Percentiles rank a stretch among this genome's conserved stretches.
These are phyloP conservation scores for Amaranthus tricolor DNA, from an alignment of 179 eudicot species.

Conservation along the genomic window DNA sequence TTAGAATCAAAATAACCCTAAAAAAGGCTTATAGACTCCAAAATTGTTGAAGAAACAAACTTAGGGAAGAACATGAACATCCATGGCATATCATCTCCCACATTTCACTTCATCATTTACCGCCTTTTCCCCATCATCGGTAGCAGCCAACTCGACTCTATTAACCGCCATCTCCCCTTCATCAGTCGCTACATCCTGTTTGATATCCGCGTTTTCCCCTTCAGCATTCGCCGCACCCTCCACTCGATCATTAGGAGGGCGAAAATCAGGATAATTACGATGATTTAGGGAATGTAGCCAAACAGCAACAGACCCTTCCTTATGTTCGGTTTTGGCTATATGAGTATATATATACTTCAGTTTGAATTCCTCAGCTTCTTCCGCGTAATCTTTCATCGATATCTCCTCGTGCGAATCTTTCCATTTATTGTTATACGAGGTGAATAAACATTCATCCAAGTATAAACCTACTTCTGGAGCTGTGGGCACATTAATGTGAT, in stretches of 20 bases:
- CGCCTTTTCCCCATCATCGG: neutral
- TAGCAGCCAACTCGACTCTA: neutral
- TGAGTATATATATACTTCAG: constrained; percentile 75
- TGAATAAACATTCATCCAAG: constrained; percentile 85
- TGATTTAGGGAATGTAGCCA: constrained; percentile 91
- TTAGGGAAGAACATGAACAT: neutral
- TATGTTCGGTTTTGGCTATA: constrained; percentile 70
- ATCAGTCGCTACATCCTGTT: neutral
- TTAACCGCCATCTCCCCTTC: neutral
- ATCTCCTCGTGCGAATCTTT: constrained; percentile 71
- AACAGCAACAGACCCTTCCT: constrained; percentile 73
- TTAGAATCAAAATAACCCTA: neutral
- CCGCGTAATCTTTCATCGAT: constrained; percentile 73
- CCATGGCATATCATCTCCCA: neutral
- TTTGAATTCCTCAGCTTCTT: constrained; percentile 79
- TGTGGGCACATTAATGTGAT: constrained; percentile 73
- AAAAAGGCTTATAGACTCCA: neutral
- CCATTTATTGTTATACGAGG: constrained; percentile 83
- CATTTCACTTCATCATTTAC: neutral
- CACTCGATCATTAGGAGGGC: constrained; percentile 13
- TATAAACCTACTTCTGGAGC: constrained; percentile 97
- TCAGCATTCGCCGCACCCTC: neutral
- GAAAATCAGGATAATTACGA: constrained; percentile 80
- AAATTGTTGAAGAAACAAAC: neutral
- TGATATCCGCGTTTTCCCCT: neutral